Percentiles rank a stretch among this genome's conserved stretches.
Evolutionary conservation across 1,139 yeast genomes (phyloP).

Genomic region (Casaregolazyma lundiana): DNA sequence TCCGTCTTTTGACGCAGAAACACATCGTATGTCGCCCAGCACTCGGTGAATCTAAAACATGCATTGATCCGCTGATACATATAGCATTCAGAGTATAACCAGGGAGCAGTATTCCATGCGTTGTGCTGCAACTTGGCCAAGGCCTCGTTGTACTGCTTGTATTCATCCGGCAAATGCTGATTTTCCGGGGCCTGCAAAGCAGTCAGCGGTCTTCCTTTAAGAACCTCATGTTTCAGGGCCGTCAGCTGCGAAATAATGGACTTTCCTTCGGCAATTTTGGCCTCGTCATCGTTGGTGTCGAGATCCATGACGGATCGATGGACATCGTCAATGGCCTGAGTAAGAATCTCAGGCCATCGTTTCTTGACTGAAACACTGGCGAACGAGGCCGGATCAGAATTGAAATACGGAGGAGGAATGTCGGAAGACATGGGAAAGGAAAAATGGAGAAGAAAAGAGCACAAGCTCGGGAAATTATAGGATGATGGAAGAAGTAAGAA

Average conservation of each 20-base stretch:
- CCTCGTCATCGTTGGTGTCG: slow-evolving; percentile 23
- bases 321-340: slow-evolving; percentile 63
- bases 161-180: slow-evolving; percentile 25
- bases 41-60: slow-evolving; percentile 39
- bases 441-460: not conserved
- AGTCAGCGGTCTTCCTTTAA: slow-evolving; percentile 27
- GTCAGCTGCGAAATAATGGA: slow-evolving; percentile 36
- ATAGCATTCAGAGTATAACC: slow-evolving; percentile 86
- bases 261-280: slow-evolving; percentile 34
- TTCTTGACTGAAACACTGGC: slow-evolving; percentile 73
- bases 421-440: not conserved
- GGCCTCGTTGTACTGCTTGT: slow-evolving; percentile 34
- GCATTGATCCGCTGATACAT: slow-evolving; percentile 63
- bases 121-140: slow-evolving; percentile 39
- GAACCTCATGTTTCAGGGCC: slow-evolving; percentile 31
- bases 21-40: slow-evolving; percentile 63
- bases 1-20: slow-evolving; percentile 65
- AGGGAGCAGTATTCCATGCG: slow-evolving; percentile 85
- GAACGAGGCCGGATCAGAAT: slow-evolving; percentile 70
- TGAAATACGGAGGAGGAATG: slow-evolving; percentile 36
- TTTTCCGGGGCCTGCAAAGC: slow-evolving; percentile 15
- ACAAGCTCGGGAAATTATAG: not conserved
- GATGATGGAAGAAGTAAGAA: not conserved
- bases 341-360: slow-evolving; percentile 85
- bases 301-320: slow-evolving; percentile 31